Base-by-base conservation (phyloP, 805 yeast genomes). In the Barnettozyma wickerhamii region DNA sequence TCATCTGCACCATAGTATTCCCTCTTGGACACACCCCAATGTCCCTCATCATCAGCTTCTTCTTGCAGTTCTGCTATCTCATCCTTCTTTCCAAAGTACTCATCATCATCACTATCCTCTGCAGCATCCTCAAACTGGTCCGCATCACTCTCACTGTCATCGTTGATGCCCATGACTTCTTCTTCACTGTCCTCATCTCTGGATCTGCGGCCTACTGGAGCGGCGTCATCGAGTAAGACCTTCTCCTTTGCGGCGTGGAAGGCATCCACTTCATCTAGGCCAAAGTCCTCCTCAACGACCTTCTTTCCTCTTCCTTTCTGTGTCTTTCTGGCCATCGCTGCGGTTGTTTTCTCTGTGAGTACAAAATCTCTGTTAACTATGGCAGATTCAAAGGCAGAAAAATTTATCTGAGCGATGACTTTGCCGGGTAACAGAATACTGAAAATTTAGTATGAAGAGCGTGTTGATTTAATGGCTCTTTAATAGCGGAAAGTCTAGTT, bases 191-290 rank as follows among this genome's bases (percentile, higher is more conserved):
- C 75, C 14, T 66, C 75, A n/a, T 66, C 70, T 4, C 64, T 69
- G 14, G 61, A 64, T 6, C 56, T 35, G 24, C 24, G 17, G 19
- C 34, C 17, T 52, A 63, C 63, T 21, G 73, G 60, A 0, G 79
- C 81, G 1, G 87, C 84, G 15, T 30, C 28, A 28, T 74, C 68
- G 28, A 81, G 62, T 35, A 81, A 52, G 10, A 79, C 56, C 53
- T 75, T 71, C 52, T 82, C 88, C 50, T 68, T 69, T 39, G 73
- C 75, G 6, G 75, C 72, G 47, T 77, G 79, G 59, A 82, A 84
- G 10, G 74, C 76, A 52, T 84, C 91, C 9, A 83, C 80, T 50
- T 83, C 90, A 57, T 79, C 78, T 23, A 75, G 55, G 1, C 78
- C 84, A 46, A 73, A 64, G 39, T 66, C 69, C 17, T 54, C 63